phyloP scores from a whole-genome alignment of 495 filamentous ascomycete species.

The Hyaloscypha hepaticicola region DNA sequence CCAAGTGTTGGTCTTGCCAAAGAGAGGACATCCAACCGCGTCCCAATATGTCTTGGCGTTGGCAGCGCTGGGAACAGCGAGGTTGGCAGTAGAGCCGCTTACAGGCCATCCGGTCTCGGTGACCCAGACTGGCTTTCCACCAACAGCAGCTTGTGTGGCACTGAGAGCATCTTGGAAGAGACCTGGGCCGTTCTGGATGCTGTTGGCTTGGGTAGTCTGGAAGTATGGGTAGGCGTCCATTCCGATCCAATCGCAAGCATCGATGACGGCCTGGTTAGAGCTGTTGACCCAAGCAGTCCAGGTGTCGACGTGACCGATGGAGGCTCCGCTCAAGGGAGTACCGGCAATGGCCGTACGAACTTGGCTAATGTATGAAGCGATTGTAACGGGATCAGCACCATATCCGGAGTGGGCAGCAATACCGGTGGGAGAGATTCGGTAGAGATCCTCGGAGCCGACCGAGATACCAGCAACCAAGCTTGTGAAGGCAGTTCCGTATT shows the following conservation, averaged over 20 bases:
- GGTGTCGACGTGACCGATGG: constrained; percentile 87
- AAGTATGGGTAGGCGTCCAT: constrained; percentile 77
- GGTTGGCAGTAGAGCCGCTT: constrained; percentile 56
- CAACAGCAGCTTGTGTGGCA: constrained; percentile 55
- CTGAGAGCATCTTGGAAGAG: constrained; percentile 64
- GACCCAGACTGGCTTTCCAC: constrained; percentile 76
- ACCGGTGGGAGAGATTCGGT: constrained; percentile 67
- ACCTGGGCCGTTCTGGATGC: constrained; percentile 55
- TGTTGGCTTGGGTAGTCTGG: constrained; percentile 67
- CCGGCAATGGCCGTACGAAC: constrained; percentile 57
- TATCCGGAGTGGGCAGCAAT: constrained; percentile 47
- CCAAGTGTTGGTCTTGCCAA: constrained; percentile 68
- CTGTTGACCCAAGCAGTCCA: constrained; percentile 83
- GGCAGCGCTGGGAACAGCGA: constrained; percentile 59
- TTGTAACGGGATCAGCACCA: constrained; percentile 56
- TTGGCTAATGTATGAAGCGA: constrained; percentile 66
- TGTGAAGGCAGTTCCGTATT: constrained; percentile 62
- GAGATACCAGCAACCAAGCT: constrained; percentile 78
- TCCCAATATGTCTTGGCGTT: constrained; percentile 83
- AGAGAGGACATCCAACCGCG: constrained; percentile 66
- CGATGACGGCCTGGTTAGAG: constrained; percentile 67
- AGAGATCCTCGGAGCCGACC: constrained; percentile 87
- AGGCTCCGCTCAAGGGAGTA: constrained; percentile 52
- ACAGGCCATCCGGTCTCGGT: constrained; percentile 91
- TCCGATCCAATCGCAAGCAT: constrained; percentile 72